Evolutionary conservation across 495 filamentous ascomycete species (phyloP).

Genomic region (Podospora pseudopauciseta): DNA sequence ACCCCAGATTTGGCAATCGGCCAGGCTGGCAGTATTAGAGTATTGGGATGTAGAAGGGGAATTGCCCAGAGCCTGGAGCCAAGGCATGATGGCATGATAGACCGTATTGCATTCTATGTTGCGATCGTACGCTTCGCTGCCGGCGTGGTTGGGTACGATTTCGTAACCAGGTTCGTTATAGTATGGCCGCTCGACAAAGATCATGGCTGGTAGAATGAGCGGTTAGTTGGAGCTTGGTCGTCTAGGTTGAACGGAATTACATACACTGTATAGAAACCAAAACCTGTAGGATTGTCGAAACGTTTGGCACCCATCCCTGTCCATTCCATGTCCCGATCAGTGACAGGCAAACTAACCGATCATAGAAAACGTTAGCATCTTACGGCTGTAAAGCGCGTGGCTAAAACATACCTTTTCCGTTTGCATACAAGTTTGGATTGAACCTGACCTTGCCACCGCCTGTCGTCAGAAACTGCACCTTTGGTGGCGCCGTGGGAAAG

Average conservation of each 20-base stretch:
- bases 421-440: conserved; percentile 59
- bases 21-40: background rate
- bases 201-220: conserved; percentile 40
- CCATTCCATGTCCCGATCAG: conserved; percentile 59
- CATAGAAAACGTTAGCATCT: background rate
- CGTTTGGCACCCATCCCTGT: conserved; percentile 48
- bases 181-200: conserved; percentile 55
- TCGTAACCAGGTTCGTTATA: conserved; percentile 57
- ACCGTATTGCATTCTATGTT: conserved; percentile 39
- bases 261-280: conserved; percentile 56
- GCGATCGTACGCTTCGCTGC: conserved; percentile 37
- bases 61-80: conserved; percentile 32
- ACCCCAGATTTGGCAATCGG: conserved; percentile 17
- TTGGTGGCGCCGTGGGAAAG: conserved; percentile 51
- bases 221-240: background rate
- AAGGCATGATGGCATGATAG: conserved; percentile 46
- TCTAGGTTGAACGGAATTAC: background rate
- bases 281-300: conserved; percentile 56
- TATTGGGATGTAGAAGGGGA: conserved; percentile 6
- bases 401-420: conserved; percentile 47
- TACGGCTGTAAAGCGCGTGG: background rate
- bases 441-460: conserved; percentile 44
- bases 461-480: conserved; percentile 50
- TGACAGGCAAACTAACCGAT: conserved; percentile 50
- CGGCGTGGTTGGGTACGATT: conserved; percentile 15